phyloP scores from a whole-genome alignment of 768 basidiomycete species.

The Mycena albidolilacea region DNA sequence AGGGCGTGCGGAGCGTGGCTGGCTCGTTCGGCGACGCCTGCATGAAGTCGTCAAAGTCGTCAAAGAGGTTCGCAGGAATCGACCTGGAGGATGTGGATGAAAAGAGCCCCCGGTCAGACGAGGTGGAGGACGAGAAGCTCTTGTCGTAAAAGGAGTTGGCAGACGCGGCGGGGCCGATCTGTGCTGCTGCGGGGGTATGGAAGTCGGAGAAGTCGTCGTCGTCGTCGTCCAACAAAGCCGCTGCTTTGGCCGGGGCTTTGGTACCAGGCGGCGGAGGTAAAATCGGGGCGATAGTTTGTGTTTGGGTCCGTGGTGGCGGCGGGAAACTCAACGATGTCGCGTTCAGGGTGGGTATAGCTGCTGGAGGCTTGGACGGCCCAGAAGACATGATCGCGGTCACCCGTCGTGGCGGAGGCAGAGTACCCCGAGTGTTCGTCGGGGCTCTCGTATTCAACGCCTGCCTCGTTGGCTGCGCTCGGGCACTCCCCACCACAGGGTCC shows the following conservation, averaged over 20 bases:
- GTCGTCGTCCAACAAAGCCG: conserved; percentile 53
- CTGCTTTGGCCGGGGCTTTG: conserved; percentile 40
- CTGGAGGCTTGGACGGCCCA: conserved; percentile 31
- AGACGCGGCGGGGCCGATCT: conserved; percentile 38
- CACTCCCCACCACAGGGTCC: conserved; percentile 6
- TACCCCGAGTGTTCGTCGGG: conserved; percentile 17
- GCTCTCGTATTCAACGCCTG: conserved; percentile 29
- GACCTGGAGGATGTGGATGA: conserved; percentile 42
- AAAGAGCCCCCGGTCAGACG: conserved; percentile 44
- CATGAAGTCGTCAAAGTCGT: conserved; percentile 66
- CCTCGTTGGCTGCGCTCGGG: conserved; percentile 1
- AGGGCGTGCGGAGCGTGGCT: conserved; percentile 58
- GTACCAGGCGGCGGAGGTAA: conserved; percentile 48
- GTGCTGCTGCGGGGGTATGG: conserved; percentile 52
- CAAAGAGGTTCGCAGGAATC: conserved; percentile 50
- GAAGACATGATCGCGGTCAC: conserved; percentile 40
- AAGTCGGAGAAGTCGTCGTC: conserved; percentile 73
- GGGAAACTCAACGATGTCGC: conserved; percentile 30
- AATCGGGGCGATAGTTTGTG: conserved; percentile 43
- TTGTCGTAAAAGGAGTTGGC: conserved; percentile 34
- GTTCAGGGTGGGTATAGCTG: conserved; percentile 41
- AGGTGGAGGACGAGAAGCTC: conserved; percentile 39
- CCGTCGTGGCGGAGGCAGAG: conserved; percentile 43
- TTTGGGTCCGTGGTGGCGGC: conserved; percentile 39
- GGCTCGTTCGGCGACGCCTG: conserved; percentile 43